A percentile compares a stretch with the other conserved stretches of the same genome.
These are phyloP conservation scores for Solanum pinnatisectum DNA, from an alignment of 257 asterid genomes.

Conservation along the genomic window DNA sequence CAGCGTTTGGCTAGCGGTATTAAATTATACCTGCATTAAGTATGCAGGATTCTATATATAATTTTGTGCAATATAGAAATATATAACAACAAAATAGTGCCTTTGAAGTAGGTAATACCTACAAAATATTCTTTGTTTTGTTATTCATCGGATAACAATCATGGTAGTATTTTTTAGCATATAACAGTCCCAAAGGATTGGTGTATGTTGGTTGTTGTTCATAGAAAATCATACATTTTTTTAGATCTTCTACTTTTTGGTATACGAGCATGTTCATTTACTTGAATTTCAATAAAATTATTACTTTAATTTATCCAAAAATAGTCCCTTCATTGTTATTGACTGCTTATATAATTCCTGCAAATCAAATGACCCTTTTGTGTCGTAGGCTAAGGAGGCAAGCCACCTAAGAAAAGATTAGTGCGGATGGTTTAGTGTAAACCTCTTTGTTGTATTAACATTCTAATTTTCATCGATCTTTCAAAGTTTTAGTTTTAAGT, in stretches of 20 bases:
- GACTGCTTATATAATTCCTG: no score
- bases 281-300: background rate
- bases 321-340: no score
- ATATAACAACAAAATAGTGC: no score
- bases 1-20: background rate
- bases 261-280: background rate
- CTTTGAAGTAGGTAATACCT: background rate
- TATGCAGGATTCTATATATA: background rate
- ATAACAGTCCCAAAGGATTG: background rate
- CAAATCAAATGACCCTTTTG: no score
- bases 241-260: background rate
- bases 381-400: no score
- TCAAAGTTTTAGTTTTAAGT: background rate
- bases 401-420: no score
- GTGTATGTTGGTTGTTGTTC: background rate
- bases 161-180: no score
- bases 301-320: background rate
- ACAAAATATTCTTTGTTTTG: background rate
- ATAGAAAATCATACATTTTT: background rate
- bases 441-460: background rate
- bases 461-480: background rate
- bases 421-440: no score
- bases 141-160: background rate
- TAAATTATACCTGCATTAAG: background rate
- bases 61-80: background rate